A percentile compares a stretch with the other conserved stretches of the same genome.
These are phyloP conservation scores for Diaporthe amygdali DNA, from an alignment of 2,329 filamentous ascomycete species.

Conservation along the genomic window DNA sequence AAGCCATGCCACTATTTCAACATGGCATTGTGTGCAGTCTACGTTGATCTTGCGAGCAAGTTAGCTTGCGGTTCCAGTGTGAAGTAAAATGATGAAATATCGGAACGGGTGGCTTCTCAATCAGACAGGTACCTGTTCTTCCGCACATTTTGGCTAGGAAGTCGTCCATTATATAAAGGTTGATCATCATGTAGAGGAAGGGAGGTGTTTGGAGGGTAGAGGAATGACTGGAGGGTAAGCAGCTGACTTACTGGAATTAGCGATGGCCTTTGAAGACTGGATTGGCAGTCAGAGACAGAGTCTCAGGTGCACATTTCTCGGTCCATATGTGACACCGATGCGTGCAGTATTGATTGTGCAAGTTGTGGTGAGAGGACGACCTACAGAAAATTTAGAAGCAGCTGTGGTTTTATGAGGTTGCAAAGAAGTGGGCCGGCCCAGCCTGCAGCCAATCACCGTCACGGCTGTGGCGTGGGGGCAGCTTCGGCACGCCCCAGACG, in stretches of 20 bases:
- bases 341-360: not conserved
- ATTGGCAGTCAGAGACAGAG: not conserved
- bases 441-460: not conserved
- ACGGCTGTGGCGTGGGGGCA: not conserved
- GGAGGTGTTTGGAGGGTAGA: not conserved
- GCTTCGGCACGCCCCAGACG: not conserved
- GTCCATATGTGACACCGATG: not conserved
- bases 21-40: not conserved
- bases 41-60: not conserved
- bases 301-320: not conserved
- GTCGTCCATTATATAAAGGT: conserved; percentile 25
- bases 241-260: not conserved
- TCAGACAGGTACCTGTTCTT: conserved; percentile 22
- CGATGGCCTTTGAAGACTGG: not conserved
- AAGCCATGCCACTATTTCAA: not conserved
- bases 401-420: not conserved
- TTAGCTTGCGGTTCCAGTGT: not conserved
- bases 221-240: not conserved
- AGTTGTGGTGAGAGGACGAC: not conserved
- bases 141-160: conserved; percentile 24
- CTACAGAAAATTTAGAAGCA: not conserved
- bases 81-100: not conserved
- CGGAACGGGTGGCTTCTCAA: not conserved
- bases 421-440: not conserved
- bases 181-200: conserved; percentile 19